These are phyloP conservation scores for Rhizopus arrhizus DNA, from an alignment of 371 early-diverging fungal genomes.

Conservation along the genomic window DNA sequence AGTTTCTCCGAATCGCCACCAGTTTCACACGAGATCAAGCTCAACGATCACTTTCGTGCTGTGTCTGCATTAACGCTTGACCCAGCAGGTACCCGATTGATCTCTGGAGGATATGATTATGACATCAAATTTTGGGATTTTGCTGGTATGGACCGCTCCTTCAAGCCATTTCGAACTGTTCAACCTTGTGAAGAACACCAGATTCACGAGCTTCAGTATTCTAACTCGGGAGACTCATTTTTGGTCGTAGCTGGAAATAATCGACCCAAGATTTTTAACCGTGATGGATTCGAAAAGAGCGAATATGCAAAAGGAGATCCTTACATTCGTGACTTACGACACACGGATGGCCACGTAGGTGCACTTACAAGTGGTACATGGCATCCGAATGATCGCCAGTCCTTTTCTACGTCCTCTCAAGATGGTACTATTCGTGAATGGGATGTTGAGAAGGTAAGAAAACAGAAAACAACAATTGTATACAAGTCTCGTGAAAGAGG, in stretches of 20 bases:
- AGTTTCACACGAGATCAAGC: slow-evolving; percentile 66
- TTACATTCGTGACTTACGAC: slow-evolving; percentile 85
- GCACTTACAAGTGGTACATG: slow-evolving; percentile 79
- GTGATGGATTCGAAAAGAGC: slow-evolving; percentile 73
- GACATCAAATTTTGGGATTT: slow-evolving; percentile 91
- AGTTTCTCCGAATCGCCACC: slow-evolving; percentile 53
- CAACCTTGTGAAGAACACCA: slow-evolving; percentile 85
- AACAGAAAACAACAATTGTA: slow-evolving; percentile 77
- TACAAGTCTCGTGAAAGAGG: slow-evolving; percentile 78
- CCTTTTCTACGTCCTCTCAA: slow-evolving; percentile 78
- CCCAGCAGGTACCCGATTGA: slow-evolving; percentile 78
- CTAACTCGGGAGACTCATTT: slow-evolving; percentile 75
- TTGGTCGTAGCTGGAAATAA: slow-evolving; percentile 78
- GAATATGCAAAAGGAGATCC: slow-evolving; percentile 92
- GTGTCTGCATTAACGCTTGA: slow-evolving; percentile 85
- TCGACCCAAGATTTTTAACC: slow-evolving; percentile 76
- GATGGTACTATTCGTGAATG: slow-evolving; percentile 91
- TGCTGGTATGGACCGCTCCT: slow-evolving; percentile 80
- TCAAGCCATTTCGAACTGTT: slow-evolving; percentile 78
- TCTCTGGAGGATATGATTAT: slow-evolving; percentile 83
- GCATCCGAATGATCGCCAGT: slow-evolving; percentile 73
- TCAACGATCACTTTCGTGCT: slow-evolving; percentile 71
- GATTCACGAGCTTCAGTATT: slow-evolving; percentile 84
- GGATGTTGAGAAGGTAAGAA: slow-evolving; percentile 76
- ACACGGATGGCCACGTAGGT: slow-evolving; percentile 89